A percentile compares a stretch with the other conserved stretches of the same genome.
Conservation (phyloP, 495 filamentous ascomycete genomes). For the Apiosordaria backusii region DNA sequence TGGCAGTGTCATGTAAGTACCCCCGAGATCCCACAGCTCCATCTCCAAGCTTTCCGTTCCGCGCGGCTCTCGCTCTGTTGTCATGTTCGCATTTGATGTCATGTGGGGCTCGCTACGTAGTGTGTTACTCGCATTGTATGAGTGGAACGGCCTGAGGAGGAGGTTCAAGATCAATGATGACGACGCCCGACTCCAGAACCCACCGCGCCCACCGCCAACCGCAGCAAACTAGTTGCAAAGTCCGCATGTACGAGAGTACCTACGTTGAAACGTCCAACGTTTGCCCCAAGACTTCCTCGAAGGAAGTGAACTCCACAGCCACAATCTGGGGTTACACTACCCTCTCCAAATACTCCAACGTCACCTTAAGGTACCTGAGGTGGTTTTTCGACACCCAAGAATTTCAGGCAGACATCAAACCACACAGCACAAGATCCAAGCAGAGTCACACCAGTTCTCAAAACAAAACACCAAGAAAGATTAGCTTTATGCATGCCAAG, state of each 20-base stretch:
- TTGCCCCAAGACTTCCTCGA: too few species aligned
- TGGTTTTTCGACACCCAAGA: background rate
- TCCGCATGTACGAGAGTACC: background rate
- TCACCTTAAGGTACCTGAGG: background rate
- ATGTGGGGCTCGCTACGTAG: too few species aligned
- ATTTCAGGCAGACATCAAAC: background rate
- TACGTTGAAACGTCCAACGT: too few species aligned
- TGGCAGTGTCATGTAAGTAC: too few species aligned
- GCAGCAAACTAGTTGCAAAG: background rate
- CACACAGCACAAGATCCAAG: background rate
- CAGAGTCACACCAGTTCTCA: background rate
- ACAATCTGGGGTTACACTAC: too few species aligned
- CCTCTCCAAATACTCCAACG: too few species aligned
- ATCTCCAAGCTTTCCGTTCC: too few species aligned
- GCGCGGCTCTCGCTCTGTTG: too few species aligned
- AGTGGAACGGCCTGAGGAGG: background rate
- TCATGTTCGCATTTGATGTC: too few species aligned
- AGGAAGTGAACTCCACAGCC: too few species aligned
- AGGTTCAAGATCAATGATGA: background rate
- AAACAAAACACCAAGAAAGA: background rate
- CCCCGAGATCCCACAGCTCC: too few species aligned
- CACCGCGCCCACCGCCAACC: background rate
- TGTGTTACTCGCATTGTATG: too few species aligned
- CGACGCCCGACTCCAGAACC: background rate
- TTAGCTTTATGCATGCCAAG: slow-evolving; percentile 35